Evolutionary conservation across 495 filamentous ascomycete genomes (phyloP).

Genomic region (Pyronema domesticum): DNA sequence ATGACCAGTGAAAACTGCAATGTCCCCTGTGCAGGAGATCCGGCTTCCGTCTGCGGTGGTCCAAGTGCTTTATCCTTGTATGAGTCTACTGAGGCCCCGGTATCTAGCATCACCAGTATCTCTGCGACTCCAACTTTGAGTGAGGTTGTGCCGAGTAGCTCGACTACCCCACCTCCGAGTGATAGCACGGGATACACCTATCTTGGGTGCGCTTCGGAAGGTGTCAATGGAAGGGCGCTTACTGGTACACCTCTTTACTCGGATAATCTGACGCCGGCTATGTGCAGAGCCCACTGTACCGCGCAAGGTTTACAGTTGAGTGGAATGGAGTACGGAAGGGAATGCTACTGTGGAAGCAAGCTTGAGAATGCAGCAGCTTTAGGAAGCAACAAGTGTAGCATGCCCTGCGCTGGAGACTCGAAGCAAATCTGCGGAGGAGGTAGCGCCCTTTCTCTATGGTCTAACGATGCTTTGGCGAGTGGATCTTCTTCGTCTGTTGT

Average conservation of each 20-base stretch:
- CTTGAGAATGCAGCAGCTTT: slow-evolving; percentile 14
- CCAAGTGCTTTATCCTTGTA: slow-evolving; percentile 39
- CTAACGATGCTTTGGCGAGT: neutral
- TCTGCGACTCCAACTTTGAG: neutral
- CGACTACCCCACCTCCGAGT: neutral
- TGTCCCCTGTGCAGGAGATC: slow-evolving; percentile 39
- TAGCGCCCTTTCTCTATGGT: slow-evolving; percentile 25
- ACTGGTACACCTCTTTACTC: slow-evolving; percentile 26
- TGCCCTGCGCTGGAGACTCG: slow-evolving; percentile 37
- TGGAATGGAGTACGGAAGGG: slow-evolving; percentile 52
- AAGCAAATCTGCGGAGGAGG: slow-evolving; percentile 39
- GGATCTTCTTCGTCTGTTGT: neutral
- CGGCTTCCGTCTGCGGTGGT: slow-evolving; percentile 38
- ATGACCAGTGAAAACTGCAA: slow-evolving; percentile 29
- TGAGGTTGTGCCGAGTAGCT: neutral
- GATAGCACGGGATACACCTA: slow-evolving; percentile 33
- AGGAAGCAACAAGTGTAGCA: slow-evolving; percentile 30
- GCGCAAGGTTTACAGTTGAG: slow-evolving; percentile 32
- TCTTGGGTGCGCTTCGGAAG: slow-evolving; percentile 45
- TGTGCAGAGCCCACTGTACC: slow-evolving; percentile 34
- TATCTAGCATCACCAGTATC: neutral
- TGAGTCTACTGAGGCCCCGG: slow-evolving; percentile 5
- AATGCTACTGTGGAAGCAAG: slow-evolving; percentile 50
- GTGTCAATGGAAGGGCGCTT: slow-evolving; percentile 41
- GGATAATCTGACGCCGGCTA: slow-evolving; percentile 20